Evolutionary conservation across 306 rosid species (phyloP).

Genomic region (Prunus dulcis): DNA sequence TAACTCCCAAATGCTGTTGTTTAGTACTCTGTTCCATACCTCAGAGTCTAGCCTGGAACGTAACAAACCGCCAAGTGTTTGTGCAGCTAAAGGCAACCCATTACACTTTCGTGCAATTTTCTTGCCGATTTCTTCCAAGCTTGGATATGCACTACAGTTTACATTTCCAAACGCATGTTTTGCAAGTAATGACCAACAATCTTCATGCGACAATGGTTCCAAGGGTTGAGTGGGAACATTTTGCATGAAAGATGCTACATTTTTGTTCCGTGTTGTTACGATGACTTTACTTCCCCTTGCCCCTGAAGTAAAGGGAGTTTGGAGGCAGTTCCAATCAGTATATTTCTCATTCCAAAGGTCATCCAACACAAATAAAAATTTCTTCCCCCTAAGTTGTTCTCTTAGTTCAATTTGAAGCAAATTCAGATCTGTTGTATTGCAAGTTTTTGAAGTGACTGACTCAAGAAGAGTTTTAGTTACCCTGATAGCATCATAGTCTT

Average conservation of each 20-base stretch:
- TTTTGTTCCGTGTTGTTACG: constrained; percentile 9
- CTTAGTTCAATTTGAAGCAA: neutral
- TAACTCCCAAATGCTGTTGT: neutral
- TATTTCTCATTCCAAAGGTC: constrained; percentile 6
- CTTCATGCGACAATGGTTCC: neutral
- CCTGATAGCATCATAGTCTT: neutral
- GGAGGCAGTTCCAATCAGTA: neutral
- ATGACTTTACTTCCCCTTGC: constrained; percentile 11
- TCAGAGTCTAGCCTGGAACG: neutral
- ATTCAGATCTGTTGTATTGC: neutral
- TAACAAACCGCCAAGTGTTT: neutral
- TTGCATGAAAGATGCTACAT: neutral
- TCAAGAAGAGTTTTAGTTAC: neutral
- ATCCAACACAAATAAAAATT: neutral
- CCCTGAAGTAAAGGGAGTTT: neutral
- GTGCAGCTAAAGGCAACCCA: constrained; percentile 21
- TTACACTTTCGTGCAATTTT: constrained; percentile 21
- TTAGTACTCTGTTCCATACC: neutral
- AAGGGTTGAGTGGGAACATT: neutral
- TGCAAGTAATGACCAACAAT: constrained; percentile 11
- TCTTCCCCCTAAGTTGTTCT: neutral
- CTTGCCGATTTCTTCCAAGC: constrained; percentile 14
- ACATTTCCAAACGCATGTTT: neutral
- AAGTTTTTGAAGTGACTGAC: neutral
- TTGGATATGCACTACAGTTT: neutral